A percentile compares a stretch with the other conserved stretches of the same genome.
These are phyloP conservation scores for Trypanosoma cruzi DNA, from an alignment of 208 protist species.

Conservation along the genomic window DNA sequence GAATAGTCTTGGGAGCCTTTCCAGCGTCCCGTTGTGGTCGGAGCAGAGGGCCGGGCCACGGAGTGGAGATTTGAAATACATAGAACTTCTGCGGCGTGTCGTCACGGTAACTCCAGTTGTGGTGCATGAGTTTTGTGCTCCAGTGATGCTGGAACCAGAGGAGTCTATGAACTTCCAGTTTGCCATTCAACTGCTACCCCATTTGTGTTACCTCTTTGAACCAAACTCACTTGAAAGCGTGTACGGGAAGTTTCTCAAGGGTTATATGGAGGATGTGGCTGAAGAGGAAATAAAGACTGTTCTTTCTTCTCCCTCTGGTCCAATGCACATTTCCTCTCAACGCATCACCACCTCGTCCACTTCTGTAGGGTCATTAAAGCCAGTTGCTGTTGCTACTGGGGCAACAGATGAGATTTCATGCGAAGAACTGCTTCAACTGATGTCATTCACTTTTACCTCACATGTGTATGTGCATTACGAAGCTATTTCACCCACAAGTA, in stretches of 20 bases:
- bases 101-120: constrained; percentile 73
- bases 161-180: constrained; percentile 84
- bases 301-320: background rate
- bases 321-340: background rate
- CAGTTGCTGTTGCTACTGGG: background rate
- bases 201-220: constrained; percentile 71
- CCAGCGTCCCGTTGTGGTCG: constrained; percentile 30
- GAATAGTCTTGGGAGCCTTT: constrained; percentile 18
- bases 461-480: constrained; percentile 75
- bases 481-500: constrained; percentile 12
- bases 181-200: constrained; percentile 71
- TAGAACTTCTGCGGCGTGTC: constrained; percentile 56
- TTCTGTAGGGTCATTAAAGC: background rate
- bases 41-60: constrained; percentile 50
- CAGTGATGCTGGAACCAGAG: constrained; percentile 53
- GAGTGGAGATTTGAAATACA: constrained; percentile 43
- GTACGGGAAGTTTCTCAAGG: constrained; percentile 38
- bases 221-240: constrained; percentile 59
- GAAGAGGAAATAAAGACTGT: constrained; percentile 3
- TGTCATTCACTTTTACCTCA: constrained; percentile 53
- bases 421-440: constrained; percentile 50
- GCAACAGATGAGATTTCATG: constrained; percentile 23
- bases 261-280: constrained; percentile 5
- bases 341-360: background rate
- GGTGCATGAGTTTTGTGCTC: constrained; percentile 44